A percentile compares a stretch with the other conserved stretches of the same genome.
These are phyloP conservation scores for Lepidopterella palustris DNA, from an alignment of 495 filamentous ascomycete genomes.

Conservation along the genomic window DNA sequence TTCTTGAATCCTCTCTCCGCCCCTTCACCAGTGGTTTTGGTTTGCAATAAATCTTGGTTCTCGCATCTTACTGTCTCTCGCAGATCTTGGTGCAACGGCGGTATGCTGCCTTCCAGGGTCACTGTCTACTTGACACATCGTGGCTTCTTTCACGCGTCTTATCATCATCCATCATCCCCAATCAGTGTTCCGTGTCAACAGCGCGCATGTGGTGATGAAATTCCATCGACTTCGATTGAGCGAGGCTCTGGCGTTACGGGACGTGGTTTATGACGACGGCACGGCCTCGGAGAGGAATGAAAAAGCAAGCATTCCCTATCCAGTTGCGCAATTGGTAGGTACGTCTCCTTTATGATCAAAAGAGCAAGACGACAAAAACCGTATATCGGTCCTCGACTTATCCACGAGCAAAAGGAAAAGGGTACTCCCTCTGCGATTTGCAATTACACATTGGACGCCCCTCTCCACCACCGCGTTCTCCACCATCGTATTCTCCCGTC, in stretches of 20 bases:
- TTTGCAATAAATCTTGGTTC: not conserved
- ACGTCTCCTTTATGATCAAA: not conserved
- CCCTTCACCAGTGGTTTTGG: not conserved
- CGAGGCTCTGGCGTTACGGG: not conserved
- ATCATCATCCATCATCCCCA: slow-evolving; percentile 1
- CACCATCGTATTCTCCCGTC: slow-evolving; percentile 1
- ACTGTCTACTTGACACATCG: slow-evolving; percentile 14
- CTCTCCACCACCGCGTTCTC: slow-evolving; percentile 2
- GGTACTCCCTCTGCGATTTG: too few species aligned
- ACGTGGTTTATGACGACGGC: not conserved
- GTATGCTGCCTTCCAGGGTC: slow-evolving; percentile 1
- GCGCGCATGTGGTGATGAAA: not conserved
- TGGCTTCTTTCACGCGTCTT: slow-evolving; percentile 10
- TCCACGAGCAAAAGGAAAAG: not conserved
- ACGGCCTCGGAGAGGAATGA: not conserved
- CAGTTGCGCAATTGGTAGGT: slow-evolving; percentile 2
- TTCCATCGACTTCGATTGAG: not conserved
- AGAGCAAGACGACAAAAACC: not conserved
- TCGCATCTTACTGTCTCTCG: not conserved
- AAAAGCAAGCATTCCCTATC: not conserved
- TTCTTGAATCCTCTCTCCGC: slow-evolving; percentile 4
- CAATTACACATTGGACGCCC: slow-evolving; percentile 1
- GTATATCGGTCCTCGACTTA: not conserved
- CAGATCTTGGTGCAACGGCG: slow-evolving; percentile 7
- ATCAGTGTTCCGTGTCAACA: not conserved